phyloP scores from a whole-genome alignment of 352 stramenopile genomes.

The Globisporangium alternatum region DNA sequence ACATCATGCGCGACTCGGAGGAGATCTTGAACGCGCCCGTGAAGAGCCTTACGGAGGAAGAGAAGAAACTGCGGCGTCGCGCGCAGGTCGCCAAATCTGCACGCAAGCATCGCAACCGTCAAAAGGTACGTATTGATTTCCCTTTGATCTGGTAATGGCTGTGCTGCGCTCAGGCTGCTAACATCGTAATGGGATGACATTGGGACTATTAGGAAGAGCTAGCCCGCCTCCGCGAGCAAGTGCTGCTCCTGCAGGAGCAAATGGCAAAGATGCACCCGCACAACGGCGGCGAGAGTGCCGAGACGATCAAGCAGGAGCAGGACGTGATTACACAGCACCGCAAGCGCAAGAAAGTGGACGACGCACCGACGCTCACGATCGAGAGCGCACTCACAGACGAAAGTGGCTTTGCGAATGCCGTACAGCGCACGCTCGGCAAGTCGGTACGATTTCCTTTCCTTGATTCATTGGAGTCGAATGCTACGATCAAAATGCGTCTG shows the following conservation, averaged over 20 bases:
- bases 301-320: slow-evolving; percentile 48
- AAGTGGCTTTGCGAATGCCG: slow-evolving; percentile 20
- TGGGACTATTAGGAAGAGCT: slow-evolving; percentile 47
- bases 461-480: neutral
- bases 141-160: neutral
- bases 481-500: neutral
- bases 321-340: slow-evolving; percentile 60
- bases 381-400: slow-evolving; percentile 30
- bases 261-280: slow-evolving; percentile 69
- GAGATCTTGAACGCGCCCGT: slow-evolving; percentile 79
- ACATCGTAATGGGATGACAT: too few species aligned
- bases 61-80: slow-evolving; percentile 78
- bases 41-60: slow-evolving; percentile 78
- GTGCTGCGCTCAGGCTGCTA: too few species aligned
- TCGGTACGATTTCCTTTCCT: slow-evolving; percentile 13
- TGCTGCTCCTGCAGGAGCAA: slow-evolving; percentile 74
- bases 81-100: slow-evolving; percentile 82
- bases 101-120: slow-evolving; percentile 77
- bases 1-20: slow-evolving; percentile 52
- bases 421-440: slow-evolving; percentile 20
- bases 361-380: slow-evolving; percentile 24
- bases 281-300: slow-evolving; percentile 30
- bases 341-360: slow-evolving; percentile 72
- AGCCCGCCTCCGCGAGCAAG: slow-evolving; percentile 62
- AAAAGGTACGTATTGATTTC: slow-evolving; percentile 35